Base-by-base conservation (phyloP, 345 rosid species). In the Acer campestre region DNA sequence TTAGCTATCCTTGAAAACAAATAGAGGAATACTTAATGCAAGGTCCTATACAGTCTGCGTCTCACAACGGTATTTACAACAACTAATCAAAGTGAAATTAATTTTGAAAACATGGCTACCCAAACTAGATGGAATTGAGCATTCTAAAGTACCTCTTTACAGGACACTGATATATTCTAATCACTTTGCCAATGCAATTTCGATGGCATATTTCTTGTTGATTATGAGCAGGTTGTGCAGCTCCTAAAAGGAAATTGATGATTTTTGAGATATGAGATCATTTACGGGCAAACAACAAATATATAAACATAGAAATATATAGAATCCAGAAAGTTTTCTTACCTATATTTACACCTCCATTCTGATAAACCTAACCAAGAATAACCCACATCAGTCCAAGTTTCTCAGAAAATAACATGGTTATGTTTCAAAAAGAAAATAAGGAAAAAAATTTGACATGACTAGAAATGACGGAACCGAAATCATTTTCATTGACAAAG, bases 131-230 rank as follows among this genome's bases (percentile, higher is more conserved):
- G 63, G 12, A 59, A 59, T 25, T 59, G 58, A 53, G 9, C 63
- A 20, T 18, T 18, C 27, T 20, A 7, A 59, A 46, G 25, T 82
- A 91, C 98, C 90, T 89, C 71, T 91, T 82, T 62, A 61, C 62
- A 40, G 91, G 87, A 71, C 83, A 86, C 0, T 20, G 27, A 80
- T 75, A 77, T 77, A 90, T 66, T 85, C 75, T 85, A 63, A 94
- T 80, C 68, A 94, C 90, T 86, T 84, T 86, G 58, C 93, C 99
- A 46, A 92, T 89, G 85, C 99, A 94, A 79, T 88, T 84, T 9
- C 49, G 82, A 31, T 78, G 73, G 80, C 77, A 49, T 40, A 65
- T 56, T 38, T 56, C 71, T 29, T 10, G 85, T 56, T 70, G 83
- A 70, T 70, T 73, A 71, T 35, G 71, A 77, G 76, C 84, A 79